Percentiles rank a stretch among this genome's conserved stretches.
Evolutionary conservation across 805 yeast species (phyloP).

Genomic region (Ogataea degrootiae): DNA sequence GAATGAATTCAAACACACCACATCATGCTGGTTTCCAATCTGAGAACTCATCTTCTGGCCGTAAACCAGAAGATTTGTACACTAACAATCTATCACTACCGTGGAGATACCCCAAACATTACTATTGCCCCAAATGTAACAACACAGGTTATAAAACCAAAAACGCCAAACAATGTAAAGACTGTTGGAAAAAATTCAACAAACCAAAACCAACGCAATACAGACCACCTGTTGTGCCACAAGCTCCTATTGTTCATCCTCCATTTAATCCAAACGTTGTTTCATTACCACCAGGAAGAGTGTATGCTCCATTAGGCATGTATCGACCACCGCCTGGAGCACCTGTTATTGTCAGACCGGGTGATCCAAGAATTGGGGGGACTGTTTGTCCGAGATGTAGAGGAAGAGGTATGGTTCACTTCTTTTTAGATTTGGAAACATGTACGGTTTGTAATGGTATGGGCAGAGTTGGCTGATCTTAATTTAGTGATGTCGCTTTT

Average conservation of each 20-base stretch:
- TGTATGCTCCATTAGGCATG: slow-evolving; percentile 6
- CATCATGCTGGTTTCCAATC: slow-evolving; percentile 11
- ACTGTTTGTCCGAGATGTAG: slow-evolving; percentile 65
- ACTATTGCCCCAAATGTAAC: slow-evolving; percentile 60
- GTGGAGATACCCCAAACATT: slow-evolving; percentile 62
- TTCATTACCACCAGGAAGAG: slow-evolving; percentile 24
- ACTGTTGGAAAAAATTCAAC: slow-evolving; percentile 66
- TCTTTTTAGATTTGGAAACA: slow-evolving; percentile 54
- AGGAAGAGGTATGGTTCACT: slow-evolving; percentile 54
- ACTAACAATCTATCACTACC: slow-evolving; percentile 50
- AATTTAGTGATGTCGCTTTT: background rate
- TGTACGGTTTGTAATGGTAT: slow-evolving; percentile 66
- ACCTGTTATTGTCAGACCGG: slow-evolving; percentile 56
- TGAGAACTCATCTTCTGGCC: slow-evolving; percentile 1
- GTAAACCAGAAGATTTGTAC: slow-evolving; percentile 30
- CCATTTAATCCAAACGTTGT: slow-evolving; percentile 23
- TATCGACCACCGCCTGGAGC: slow-evolving; percentile 11
- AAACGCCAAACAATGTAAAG: slow-evolving; percentile 61
- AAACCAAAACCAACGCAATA: slow-evolving; percentile 3
- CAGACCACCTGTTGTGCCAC: slow-evolving; percentile 7
- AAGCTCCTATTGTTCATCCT: slow-evolving; percentile 14
- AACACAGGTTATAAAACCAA: slow-evolving; percentile 65
- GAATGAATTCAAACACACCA: slow-evolving; percentile 2
- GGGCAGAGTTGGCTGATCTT: slow-evolving; percentile 42
- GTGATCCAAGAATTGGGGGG: slow-evolving; percentile 78